These are phyloP conservation scores for Populus hybrid DNA, from an alignment of 441 rosid species.

Conservation along the genomic window DNA sequence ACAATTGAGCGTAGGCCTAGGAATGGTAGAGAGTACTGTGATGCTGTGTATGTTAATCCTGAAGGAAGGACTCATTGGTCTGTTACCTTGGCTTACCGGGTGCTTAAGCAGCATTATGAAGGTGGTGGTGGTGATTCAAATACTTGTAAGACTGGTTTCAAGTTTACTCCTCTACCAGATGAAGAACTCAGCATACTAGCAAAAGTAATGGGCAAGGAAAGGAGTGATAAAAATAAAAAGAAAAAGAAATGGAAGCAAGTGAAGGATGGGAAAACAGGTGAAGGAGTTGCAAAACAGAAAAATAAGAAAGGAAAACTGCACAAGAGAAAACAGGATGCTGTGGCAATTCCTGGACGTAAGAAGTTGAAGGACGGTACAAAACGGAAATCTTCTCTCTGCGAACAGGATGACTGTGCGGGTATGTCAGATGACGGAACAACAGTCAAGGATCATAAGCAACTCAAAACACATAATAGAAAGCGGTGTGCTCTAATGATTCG, in stretches of 20 bases:
- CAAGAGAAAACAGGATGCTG: constrained; percentile 20
- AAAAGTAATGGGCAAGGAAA: constrained; percentile 42
- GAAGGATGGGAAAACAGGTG: constrained; percentile 26
- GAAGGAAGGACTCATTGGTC: constrained; percentile 97
- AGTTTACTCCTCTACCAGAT: constrained; percentile 62
- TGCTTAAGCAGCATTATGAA: constrained; percentile 57
- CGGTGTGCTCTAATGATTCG: constrained; percentile 65
- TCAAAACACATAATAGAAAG: constrained; percentile 50
- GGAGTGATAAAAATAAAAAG: constrained; percentile 47
- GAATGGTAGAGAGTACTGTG: constrained; percentile 48
- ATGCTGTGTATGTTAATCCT: constrained; percentile 94
- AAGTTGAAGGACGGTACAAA: constrained; percentile 28
- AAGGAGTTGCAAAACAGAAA: constrained; percentile 32
- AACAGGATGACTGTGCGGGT: constrained; percentile 22
- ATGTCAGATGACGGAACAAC: constrained; percentile 19
- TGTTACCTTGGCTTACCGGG: constrained; percentile 76
- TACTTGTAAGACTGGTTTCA: constrained; percentile 40
- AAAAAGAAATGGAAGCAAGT: constrained; percentile 34
- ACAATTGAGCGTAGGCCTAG: constrained; percentile 76
- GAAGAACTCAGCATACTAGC: constrained; percentile 63
- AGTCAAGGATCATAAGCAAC: constrained; percentile 44
- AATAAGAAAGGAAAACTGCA: constrained; percentile 22
- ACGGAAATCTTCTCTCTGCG: constrained; percentile 20
- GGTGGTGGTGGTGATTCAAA: constrained; percentile 31
- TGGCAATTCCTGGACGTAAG: constrained; percentile 18